Evolutionary conservation across 2,329 filamentous ascomycete genomes (phyloP).

Genomic region (Truncatella angustata): DNA sequence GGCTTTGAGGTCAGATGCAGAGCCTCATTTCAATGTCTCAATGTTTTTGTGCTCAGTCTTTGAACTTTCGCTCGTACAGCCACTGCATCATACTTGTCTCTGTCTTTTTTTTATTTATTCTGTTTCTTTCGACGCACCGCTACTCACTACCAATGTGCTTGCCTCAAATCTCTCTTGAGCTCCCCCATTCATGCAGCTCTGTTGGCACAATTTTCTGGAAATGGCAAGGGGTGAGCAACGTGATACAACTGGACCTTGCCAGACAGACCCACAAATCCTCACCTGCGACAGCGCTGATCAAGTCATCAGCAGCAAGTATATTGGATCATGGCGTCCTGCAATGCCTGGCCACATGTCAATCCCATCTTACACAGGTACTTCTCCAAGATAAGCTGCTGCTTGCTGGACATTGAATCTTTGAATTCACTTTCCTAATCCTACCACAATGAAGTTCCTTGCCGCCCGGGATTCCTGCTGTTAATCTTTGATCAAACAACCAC

Average conservation of each 20-base stretch:
- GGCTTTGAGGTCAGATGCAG: too few relatives aligned
- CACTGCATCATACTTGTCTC: too few relatives aligned
- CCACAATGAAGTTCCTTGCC: neutral
- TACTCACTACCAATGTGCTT: neutral
- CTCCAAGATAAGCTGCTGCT: neutral
- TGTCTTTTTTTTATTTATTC: too few relatives aligned
- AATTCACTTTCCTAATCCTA: neutral
- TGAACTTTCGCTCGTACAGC: too few relatives aligned
- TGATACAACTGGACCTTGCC: conserved; percentile 2
- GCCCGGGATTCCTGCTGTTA: neutral
- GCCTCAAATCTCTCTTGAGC: neutral
- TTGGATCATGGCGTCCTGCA: neutral
- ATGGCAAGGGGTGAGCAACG: neutral
- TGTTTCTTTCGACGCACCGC: too few relatives aligned
- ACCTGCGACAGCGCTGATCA: conserved; percentile 3
- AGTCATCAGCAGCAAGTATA: neutral
- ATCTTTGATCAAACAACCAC: conserved; percentile 1
- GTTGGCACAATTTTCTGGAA: neutral
- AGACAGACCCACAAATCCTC: neutral
- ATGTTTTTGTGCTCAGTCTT: too few relatives aligned
- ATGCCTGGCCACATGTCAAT: neutral
- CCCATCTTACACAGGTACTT: neutral
- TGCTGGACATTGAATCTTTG: neutral
- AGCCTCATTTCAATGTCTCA: too few relatives aligned
- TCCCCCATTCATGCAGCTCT: neutral